These are phyloP conservation scores for Tothia fuscella DNA, from an alignment of 2,329 filamentous ascomycete genomes.

Conservation along the genomic window DNA sequence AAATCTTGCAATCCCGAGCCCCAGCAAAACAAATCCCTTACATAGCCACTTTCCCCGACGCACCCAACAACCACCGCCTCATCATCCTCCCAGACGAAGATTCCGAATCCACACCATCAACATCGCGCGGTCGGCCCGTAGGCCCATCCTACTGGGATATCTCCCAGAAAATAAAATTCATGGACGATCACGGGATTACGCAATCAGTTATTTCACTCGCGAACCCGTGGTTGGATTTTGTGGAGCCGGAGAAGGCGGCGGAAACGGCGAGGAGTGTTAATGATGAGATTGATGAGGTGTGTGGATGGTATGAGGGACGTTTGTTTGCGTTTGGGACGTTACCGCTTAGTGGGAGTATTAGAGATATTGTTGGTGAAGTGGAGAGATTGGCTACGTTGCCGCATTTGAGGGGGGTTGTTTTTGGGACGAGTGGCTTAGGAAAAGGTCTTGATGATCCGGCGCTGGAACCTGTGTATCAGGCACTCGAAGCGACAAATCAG, in stretches of 20 bases:
- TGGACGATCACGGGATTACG: slow-evolving; percentile 72
- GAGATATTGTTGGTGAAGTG: slow-evolving; percentile 54
- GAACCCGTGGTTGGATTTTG: slow-evolving; percentile 89
- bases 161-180: slow-evolving; percentile 69
- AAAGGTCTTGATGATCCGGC: slow-evolving; percentile 65
- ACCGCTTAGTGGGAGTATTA: slow-evolving; percentile 55
- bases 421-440: slow-evolving; percentile 74
- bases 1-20: slow-evolving; percentile 42
- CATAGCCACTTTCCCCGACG: slow-evolving; percentile 50
- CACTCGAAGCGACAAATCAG: slow-evolving; percentile 51
- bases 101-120: slow-evolving; percentile 36
- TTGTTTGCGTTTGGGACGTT: slow-evolving; percentile 77
- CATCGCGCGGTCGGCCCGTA: slow-evolving; percentile 64
- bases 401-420: slow-evolving; percentile 72
- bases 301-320: slow-evolving; percentile 50
- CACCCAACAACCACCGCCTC: slow-evolving; percentile 46
- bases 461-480: slow-evolving; percentile 60
- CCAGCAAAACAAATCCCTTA: slow-evolving; percentile 47
- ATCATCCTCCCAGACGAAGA: slow-evolving; percentile 52
- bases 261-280: slow-evolving; percentile 59
- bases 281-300: slow-evolving; percentile 63
- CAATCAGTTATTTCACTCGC: slow-evolving; percentile 79
- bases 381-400: slow-evolving; percentile 47
- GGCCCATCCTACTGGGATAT: slow-evolving; percentile 76
- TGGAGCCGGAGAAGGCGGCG: slow-evolving; percentile 48